Percentiles rank a stretch among this genome's conserved stretches.
phyloP scores from a whole-genome alignment of 2,329 filamentous ascomycete species.

The Triangularia verruculosa region DNA sequence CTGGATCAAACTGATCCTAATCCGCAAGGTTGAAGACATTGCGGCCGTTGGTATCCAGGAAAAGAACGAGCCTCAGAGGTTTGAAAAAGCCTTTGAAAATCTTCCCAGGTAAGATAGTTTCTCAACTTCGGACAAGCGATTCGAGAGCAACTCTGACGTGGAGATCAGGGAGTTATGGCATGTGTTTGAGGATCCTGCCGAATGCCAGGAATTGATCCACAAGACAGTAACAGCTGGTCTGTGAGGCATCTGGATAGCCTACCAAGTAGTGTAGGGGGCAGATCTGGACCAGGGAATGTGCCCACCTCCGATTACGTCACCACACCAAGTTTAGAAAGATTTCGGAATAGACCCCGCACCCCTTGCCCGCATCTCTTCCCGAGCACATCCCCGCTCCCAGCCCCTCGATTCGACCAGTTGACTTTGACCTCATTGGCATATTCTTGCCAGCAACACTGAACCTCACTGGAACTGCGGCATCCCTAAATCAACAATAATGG shows the following conservation, averaged over 20 bases:
- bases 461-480: neutral
- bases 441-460: neutral
- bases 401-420: neutral
- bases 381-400: neutral
- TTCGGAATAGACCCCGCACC: neutral
- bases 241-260: neutral
- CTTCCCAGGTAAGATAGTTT: conserved; percentile 49
- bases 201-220: conserved; percentile 50
- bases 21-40: conserved; percentile 77
- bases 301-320: neutral
- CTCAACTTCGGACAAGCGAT: neutral
- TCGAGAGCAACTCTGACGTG: conserved; percentile 3
- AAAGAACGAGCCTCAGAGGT: conserved; percentile 71
- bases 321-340: neutral
- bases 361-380: neutral
- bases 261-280: no score
- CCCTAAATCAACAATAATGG: conserved; percentile 14
- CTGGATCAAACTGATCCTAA: conserved; percentile 82
- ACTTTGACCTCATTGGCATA: neutral
- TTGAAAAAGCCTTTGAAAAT: conserved; percentile 76
- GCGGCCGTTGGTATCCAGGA: conserved; percentile 66
- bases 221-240: conserved; percentile 24
- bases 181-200: conserved; percentile 74
- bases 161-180: conserved; percentile 61
- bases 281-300: neutral